Conservation (phyloP, 2,329 filamentous ascomycete species). For the Verticillium tricorpus region DNA sequence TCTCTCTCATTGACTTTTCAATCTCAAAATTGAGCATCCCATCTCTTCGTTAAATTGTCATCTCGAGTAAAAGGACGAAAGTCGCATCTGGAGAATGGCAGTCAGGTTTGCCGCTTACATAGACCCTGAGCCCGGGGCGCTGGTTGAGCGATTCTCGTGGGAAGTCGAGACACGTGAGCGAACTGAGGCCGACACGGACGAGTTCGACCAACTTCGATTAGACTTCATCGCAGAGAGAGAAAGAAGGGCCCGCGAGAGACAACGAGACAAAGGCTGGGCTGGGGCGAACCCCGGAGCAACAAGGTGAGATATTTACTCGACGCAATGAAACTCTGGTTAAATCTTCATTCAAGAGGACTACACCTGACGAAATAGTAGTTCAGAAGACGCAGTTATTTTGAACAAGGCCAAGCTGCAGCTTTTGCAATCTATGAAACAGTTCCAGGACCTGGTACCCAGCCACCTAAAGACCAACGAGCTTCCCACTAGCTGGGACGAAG, state of each 20-base stretch:
- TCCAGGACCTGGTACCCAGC: conserved; percentile 4
- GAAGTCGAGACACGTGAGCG: conserved; percentile 4
- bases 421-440: conserved; percentile 6
- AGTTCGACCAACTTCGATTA: conserved; percentile 5
- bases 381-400: conserved; percentile 2
- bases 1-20: too few relatives aligned
- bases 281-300: neutral
- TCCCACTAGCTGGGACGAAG: conserved; percentile 6
- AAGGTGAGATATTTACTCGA: too few relatives aligned
- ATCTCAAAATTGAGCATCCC: too few relatives aligned
- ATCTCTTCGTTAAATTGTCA: too few relatives aligned
- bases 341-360: too few relatives aligned
- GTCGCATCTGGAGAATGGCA: neutral
- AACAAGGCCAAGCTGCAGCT: conserved; percentile 5
- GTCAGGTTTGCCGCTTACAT: neutral
- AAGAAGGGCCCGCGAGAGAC: conserved; percentile 1
- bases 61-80: neutral
- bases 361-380: neutral
- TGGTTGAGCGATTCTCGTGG: conserved; percentile 11
- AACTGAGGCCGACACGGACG: neutral
- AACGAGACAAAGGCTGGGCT: neutral
- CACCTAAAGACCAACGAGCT: neutral
- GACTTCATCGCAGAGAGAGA: conserved; percentile 2
- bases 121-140: conserved; percentile 6
- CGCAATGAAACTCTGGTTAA: too few relatives aligned